Percentiles rank a stretch among this genome's conserved stretches.
Conservation (phyloP, 2,329 filamentous ascomycete genomes). For the Diaporthe sp. region DNA sequence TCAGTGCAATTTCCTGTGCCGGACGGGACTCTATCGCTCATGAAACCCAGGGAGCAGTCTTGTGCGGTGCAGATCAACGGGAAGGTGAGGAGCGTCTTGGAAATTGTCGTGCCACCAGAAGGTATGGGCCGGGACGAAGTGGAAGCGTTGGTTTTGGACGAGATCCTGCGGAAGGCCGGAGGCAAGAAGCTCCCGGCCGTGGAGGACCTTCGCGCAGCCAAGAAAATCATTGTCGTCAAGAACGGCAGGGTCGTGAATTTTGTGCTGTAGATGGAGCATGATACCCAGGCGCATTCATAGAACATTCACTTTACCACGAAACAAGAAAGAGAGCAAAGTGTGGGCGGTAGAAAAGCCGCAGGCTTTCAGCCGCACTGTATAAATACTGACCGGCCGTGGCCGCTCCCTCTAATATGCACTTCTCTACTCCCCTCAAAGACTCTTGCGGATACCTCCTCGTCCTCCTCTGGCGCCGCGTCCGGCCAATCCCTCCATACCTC, state of each 20-base stretch:
- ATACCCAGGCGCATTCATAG: slow-evolving; percentile 31
- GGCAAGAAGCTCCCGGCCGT: slow-evolving; percentile 63
- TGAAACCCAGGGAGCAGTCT: slow-evolving; percentile 60
- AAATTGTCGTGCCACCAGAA: slow-evolving; percentile 64
- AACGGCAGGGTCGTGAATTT: slow-evolving; percentile 80
- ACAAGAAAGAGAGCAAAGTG: not conserved
- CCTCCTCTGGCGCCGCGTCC: slow-evolving; percentile 48
- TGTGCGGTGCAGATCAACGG: slow-evolving; percentile 85
- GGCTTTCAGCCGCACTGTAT: slow-evolving; percentile 35
- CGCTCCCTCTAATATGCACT: slow-evolving; percentile 57
- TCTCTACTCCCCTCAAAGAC: slow-evolving; percentile 37
- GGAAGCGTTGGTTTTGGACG: slow-evolving; percentile 68
- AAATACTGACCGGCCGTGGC: slow-evolving; percentile 59
- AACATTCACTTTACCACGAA: not conserved
- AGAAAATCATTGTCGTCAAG: slow-evolving; percentile 73
- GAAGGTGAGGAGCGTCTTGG: slow-evolving; percentile 76
- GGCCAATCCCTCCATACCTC: slow-evolving; percentile 82
- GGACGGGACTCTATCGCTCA: slow-evolving; percentile 61
- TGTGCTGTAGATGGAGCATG: slow-evolving; percentile 58
- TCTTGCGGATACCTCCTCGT: slow-evolving; percentile 39
- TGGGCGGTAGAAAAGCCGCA: not conserved
- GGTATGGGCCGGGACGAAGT: slow-evolving; percentile 56
- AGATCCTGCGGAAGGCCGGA: slow-evolving; percentile 72
- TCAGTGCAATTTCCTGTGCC: slow-evolving; percentile 67
- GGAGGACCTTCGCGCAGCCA: slow-evolving; percentile 60